Conservation (phyloP, 2,329 filamentous ascomycete species). For the Diplodia corticola region DNA sequence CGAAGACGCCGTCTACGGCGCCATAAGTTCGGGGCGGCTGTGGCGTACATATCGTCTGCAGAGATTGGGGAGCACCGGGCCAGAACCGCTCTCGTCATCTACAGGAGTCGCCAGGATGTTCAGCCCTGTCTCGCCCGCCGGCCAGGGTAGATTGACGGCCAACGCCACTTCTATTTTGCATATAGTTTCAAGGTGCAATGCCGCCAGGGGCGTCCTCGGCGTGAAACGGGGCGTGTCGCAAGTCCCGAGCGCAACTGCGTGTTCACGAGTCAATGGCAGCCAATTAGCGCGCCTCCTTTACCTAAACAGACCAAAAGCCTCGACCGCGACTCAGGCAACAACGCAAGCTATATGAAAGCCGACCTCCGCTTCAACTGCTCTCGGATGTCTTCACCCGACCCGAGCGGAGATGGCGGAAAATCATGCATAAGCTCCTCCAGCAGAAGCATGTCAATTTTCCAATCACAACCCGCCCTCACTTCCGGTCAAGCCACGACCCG, state of each 20-base stretch:
- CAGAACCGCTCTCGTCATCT: background rate
- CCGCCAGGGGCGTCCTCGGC: conserved; percentile 7
- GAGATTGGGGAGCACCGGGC: background rate
- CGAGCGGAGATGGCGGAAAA: background rate
- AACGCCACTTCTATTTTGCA: conserved; percentile 6
- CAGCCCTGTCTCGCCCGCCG: background rate
- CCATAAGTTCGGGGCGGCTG: background rate
- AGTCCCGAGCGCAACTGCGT: conserved; percentile 1
- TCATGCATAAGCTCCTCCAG: background rate
- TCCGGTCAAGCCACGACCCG: background rate
- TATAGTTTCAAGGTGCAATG: conserved; percentile 18
- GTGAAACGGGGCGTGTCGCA: conserved; percentile 16
- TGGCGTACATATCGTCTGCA: conserved; percentile 12
- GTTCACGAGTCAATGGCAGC: conserved; percentile 21
- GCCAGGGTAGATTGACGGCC: background rate
- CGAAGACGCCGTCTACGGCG: background rate
- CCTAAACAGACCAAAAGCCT: conserved; percentile 13
- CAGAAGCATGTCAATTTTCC: background rate
- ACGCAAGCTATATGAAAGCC: background rate
- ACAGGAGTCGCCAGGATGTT: background rate
- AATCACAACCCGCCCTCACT: background rate
- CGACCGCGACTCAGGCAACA: conserved; percentile 15
- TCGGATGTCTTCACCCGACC: background rate
- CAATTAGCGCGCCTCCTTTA: conserved; percentile 4
- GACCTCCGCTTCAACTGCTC: background rate